A percentile compares a stretch with the other conserved stretches of the same genome.
These are phyloP conservation scores for Scalesia atractyloides DNA, from an alignment of 129 eudicot species.

Conservation along the genomic window DNA sequence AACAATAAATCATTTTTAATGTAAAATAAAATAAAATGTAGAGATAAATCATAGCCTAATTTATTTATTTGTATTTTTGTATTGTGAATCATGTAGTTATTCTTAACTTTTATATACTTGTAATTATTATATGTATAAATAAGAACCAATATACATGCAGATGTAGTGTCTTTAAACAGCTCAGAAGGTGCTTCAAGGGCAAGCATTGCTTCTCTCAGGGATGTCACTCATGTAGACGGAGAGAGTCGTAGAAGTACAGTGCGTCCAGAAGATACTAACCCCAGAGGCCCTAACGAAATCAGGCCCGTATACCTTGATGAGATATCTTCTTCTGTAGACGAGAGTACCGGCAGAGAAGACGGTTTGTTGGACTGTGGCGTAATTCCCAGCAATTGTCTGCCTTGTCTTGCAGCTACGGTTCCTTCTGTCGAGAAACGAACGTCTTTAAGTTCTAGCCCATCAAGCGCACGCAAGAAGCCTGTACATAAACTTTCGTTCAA, in stretches of 20 bases:
- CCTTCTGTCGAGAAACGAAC: conserved; percentile 74
- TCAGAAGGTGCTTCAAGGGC: conserved; percentile 58
- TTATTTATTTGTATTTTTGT: too few relatives aligned
- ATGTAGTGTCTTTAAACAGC: conserved; percentile 53
- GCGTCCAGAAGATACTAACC: conserved; percentile 35
- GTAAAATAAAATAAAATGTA: too few relatives aligned
- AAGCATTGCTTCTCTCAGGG: conserved; percentile 49
- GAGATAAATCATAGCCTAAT: too few relatives aligned
- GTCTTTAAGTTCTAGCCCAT: conserved; percentile 72
- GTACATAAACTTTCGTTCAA: conserved; percentile 67
- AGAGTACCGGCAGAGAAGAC: conserved; percentile 48
- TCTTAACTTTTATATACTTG: too few relatives aligned
- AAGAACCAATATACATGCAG: conserved; percentile 32
- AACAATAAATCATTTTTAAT: too few relatives aligned
- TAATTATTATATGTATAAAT: too few relatives aligned
- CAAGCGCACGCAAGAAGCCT: conserved; percentile 66
- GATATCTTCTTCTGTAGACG: conserved; percentile 63
- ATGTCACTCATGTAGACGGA: conserved; percentile 31
- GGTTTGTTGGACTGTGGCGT: conserved; percentile 78
- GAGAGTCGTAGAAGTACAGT: conserved; percentile 33
- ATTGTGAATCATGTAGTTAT: too few relatives aligned
- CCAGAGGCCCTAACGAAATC: conserved; percentile 41
- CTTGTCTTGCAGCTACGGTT: conserved; percentile 83
- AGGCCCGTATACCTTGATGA: conserved; percentile 66
- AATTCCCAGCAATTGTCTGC: conserved; percentile 77